These are phyloP conservation scores for Tulasnella sp. DNA, from an alignment of 768 basidiomycete species.

Conservation along the genomic window DNA sequence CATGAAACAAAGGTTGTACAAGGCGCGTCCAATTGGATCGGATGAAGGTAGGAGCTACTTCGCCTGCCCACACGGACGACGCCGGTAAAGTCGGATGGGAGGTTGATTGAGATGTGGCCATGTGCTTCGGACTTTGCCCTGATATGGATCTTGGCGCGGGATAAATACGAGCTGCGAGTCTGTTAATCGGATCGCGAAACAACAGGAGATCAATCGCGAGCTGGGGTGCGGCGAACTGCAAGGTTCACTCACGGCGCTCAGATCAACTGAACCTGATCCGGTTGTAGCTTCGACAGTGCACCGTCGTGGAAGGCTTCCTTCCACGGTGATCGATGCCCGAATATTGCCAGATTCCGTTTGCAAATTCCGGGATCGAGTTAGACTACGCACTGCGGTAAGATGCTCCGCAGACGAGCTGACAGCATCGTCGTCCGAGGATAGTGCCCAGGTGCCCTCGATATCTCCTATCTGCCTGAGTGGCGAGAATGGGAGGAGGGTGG, in stretches of 20 bases:
- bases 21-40: background rate
- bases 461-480: background rate
- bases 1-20: background rate
- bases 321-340: background rate
- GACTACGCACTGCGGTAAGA: background rate
- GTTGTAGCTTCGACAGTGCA: background rate
- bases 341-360: background rate
- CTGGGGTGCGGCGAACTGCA: background rate
- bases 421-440: constrained; percentile 9
- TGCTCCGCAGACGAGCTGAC: background rate
- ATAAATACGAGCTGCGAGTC: background rate
- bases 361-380: background rate
- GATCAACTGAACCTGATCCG: constrained; percentile 8
- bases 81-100: constrained; percentile 13
- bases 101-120: constrained; percentile 19
- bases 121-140: background rate
- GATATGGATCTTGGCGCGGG: constrained; percentile 6
- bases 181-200: background rate
- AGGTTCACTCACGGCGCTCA: background rate
- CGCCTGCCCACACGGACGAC: background rate
- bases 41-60: background rate
- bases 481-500: background rate
- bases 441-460: background rate
- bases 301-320: background rate
- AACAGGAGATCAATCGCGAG: too few relatives aligned